Base-by-base conservation (phyloP, 306 rosid species). In the Gynostemma pentaphyllum region DNA sequence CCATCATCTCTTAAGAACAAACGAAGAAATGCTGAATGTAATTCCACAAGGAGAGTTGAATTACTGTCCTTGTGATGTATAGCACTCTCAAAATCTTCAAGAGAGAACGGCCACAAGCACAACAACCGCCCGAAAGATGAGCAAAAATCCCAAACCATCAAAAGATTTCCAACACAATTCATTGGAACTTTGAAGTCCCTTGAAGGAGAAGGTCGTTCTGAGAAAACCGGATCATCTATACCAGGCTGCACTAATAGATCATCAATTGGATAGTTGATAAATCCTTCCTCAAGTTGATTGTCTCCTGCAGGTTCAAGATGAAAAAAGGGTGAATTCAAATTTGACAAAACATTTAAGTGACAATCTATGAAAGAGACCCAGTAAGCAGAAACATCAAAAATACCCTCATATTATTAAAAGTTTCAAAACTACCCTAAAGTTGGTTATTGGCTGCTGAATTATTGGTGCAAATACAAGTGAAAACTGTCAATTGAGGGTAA, bases 81-180 rank as follows among this genome's bases (percentile, higher is more conserved):
- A 36, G 96, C 89, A 70, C 76, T 81, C 79, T 92, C 99, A 72
- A 92, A 88, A 78, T 88, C 90, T 76, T 82, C 95, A 40, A 88
- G 71, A 76, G 95, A 78, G 79, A 82, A 88, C 32, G 99, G 99
- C 41, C 57, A 80, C 74, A 92, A 73, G 75, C 66, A 76, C 75
- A 92, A 71, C 78, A 81, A 69, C 78, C 81, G 80, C 66, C 87
- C 81, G 71, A 79, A 92, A 45, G 88, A 82, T 51, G 76, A 76
- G 74, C 89, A 83, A 78, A 92, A 82, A 75, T 92, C 98, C 98
- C 98, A 92, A 70, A 88, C 79, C 95, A 84, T 81, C 70, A 92
- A 70, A 62, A 92, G 95, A 79, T 88, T 80, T 60, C 95, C 95
- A 4, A 88, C 84, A 70, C 87, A 82, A 44, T 72, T 62, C 78